Base-by-base conservation (phyloP, 805 yeast species). In the Yamadazyma takamatsuzukensis region DNA sequence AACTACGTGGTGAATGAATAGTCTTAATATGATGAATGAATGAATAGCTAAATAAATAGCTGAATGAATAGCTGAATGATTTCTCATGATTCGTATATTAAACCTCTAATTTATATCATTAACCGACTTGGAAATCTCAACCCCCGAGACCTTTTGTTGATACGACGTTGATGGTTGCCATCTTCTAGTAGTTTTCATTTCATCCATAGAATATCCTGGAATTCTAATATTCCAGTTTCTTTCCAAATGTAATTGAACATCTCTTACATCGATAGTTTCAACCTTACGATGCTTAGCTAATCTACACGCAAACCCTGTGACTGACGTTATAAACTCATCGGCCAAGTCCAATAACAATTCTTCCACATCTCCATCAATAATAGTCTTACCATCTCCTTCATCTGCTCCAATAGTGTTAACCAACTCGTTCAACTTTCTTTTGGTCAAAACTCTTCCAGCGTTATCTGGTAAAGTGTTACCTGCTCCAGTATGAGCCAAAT, bases 331-430 rank as follows among this genome's bases (percentile, higher is more conserved):
- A 53, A 93, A 93, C 53, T 93, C 97, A 58, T 93, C 99, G 0
- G 98, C 97, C 29, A 93, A 64, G 56, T 93, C 98, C 27, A 93
- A 67, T 21, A 93, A 62, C 24, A 93, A 63, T 47, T 90, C 97
- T 56, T 89, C 96, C 12, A 87, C 95, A 58, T 93, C 97, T 17
- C 97, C 97, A 56, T 90, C 98, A 36, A 93, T 83, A 4, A 74
- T 72, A 5, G 95, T 80, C 48, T 88, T 95, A 12, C 90, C 83
- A 52, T 90, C 97, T 25, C 95, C 96, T 55, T 82, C 93, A 54
- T 83, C 90, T 2, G 80, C 76, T 5, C 89, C 93, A 11, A 80
- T 84, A 2, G 85, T 77, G 51, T 79, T 77, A 5, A 93, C 93
- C 39, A 93, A 69, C 53, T 93, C 98, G 42, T 84, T 74, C 44